Conservation (phyloP, 2,329 filamentous ascomycete genomes). For the Sporothrix curviconia region DNA sequence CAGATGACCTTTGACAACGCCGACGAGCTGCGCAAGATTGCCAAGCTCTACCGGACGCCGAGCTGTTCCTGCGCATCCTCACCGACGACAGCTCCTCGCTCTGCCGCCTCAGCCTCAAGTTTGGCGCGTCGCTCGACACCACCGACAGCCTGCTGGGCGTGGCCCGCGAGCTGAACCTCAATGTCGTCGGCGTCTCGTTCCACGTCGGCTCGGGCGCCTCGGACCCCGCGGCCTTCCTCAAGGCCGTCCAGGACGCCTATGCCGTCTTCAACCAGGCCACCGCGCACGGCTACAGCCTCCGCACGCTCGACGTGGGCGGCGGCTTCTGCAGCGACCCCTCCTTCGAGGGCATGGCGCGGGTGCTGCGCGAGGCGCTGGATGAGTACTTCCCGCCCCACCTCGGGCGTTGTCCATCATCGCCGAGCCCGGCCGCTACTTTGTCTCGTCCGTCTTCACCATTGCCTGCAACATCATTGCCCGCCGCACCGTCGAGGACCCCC, state of each 20-base stretch:
- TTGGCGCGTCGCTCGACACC: conserved; percentile 81
- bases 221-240: conserved; percentile 84
- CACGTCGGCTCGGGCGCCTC: conserved; percentile 95
- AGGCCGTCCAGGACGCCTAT: conserved; percentile 84
- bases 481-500: conserved; percentile 73
- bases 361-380: conserved; percentile 73
- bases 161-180: conserved; percentile 75
- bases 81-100: conserved; percentile 94
- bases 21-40: conserved; percentile 97
- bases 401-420: conserved; percentile 80
- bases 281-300: conserved; percentile 69
- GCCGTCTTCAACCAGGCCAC: conserved; percentile 80
- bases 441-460: conserved; percentile 85
- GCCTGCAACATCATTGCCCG: conserved; percentile 95
- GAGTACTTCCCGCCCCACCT: conserved; percentile 72
- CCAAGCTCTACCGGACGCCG: conserved; percentile 79
- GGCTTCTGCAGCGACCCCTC: conserved; percentile 78
- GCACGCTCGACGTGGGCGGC: conserved; percentile 87
- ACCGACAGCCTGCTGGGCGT: conserved; percentile 70
- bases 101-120: conserved; percentile 95
- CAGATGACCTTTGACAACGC: conserved; percentile 99
- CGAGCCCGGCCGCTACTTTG: conserved; percentile 95
- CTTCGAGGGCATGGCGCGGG: conserved; percentile 83
- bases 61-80: conserved; percentile 88
- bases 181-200: conserved; percentile 94